A percentile compares a stretch with the other conserved stretches of the same genome.
Evolutionary conservation across 2,329 filamentous ascomycete species (phyloP).

Genomic region (Dactylonectria macrodidyma): DNA sequence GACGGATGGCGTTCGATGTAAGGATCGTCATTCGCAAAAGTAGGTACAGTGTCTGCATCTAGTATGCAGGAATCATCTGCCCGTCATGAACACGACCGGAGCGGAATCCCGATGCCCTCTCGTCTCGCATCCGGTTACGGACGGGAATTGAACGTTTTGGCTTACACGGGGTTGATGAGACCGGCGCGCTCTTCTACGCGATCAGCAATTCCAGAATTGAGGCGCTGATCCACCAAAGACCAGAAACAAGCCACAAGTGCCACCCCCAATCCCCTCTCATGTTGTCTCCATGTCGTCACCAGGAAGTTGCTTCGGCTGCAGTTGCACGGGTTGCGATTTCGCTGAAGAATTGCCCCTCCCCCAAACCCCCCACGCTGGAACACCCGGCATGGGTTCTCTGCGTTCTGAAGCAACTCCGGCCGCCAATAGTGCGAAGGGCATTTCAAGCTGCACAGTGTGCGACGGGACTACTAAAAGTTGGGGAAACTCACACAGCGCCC

Average conservation of each 20-base stretch:
- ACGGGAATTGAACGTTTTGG: background rate
- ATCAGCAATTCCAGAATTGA: background rate
- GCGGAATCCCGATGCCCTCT: background rate
- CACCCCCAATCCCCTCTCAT: slow-evolving; percentile 16
- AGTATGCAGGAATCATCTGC: background rate
- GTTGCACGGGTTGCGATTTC: background rate
- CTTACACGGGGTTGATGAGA: background rate
- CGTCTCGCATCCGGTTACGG: background rate
- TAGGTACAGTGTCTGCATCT: background rate
- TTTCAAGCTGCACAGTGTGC: slow-evolving; percentile 18
- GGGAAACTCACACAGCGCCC: background rate
- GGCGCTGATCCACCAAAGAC: background rate
- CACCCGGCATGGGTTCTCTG: slow-evolving; percentile 12
- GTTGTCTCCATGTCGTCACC: background rate
- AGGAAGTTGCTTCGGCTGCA: background rate
- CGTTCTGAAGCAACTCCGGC: background rate
- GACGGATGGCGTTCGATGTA: background rate
- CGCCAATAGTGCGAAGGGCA: slow-evolving; percentile 17
- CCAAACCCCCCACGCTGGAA: slow-evolving; percentile 26
- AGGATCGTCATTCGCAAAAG: background rate
- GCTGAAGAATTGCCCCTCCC: slow-evolving; percentile 26
- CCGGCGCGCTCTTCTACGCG: too few relatives aligned
- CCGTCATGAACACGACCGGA: background rate
- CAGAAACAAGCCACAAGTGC: slow-evolving; percentile 1
- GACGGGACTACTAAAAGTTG: background rate